phyloP scores from a whole-genome alignment of 2,329 filamentous ascomycete genomes.

The Pseudocercospora fuligena region DNA sequence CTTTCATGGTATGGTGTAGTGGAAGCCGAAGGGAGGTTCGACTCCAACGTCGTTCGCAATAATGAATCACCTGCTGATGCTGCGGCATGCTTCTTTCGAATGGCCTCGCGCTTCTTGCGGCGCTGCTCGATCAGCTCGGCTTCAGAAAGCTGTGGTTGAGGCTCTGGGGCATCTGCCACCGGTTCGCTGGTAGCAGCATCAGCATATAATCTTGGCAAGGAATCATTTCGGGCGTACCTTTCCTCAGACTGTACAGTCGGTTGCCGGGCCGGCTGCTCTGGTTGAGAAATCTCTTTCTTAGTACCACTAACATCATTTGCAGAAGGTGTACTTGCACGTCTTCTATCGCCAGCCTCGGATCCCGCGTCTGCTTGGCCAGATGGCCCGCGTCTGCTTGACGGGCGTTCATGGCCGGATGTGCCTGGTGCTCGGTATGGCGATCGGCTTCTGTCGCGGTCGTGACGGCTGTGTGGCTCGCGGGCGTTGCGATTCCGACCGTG shows the following conservation, averaged over 20 bases:
- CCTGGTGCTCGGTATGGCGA: constrained; percentile 33
- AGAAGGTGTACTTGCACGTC: constrained; percentile 27
- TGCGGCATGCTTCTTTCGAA: constrained; percentile 78
- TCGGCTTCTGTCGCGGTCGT: constrained; percentile 32
- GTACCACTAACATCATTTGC: constrained; percentile 21
- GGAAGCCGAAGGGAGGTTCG: constrained; percentile 33
- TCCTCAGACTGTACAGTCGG: constrained; percentile 12
- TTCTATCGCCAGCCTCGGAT: constrained; percentile 13
- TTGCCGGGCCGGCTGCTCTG: constrained; percentile 20
- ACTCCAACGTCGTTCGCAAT: constrained; percentile 66
- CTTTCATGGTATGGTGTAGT: constrained; percentile 45
- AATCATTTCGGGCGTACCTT: constrained; percentile 22
- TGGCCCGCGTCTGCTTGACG: constrained; percentile 15
- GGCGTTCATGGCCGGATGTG: constrained; percentile 10
- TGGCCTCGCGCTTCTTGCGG: constrained; percentile 80
- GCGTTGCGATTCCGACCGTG: constrained; percentile 13
- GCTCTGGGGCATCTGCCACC: constrained; percentile 47
- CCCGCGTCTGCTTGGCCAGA: constrained; percentile 24
- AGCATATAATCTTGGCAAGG: neutral
- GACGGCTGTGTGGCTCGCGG: constrained; percentile 17
- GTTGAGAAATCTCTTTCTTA: constrained; percentile 25
- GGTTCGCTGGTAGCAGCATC: constrained; percentile 45
- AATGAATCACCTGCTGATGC: constrained; percentile 61
- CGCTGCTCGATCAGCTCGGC: constrained; percentile 83
- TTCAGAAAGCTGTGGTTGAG: constrained; percentile 67